Evolutionary conservation across 1,284 basidiomycete genomes (phyloP).

Genomic region (Microbotryum lychnidis-dioicae): DNA sequence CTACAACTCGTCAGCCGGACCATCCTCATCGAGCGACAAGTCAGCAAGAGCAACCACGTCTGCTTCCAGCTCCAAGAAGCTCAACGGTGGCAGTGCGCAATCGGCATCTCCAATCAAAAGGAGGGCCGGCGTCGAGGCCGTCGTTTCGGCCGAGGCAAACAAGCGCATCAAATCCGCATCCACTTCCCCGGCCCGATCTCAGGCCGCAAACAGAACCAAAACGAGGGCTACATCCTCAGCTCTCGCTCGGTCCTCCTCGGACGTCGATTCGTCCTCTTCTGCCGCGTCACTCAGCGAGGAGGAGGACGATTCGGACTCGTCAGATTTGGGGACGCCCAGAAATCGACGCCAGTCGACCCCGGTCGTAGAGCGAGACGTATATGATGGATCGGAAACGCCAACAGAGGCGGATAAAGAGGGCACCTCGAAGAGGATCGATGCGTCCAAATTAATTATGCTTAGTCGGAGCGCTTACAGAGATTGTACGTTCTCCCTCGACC

Average conservation of each 20-base stretch:
- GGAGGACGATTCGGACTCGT: background rate
- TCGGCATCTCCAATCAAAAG: too few relatives aligned
- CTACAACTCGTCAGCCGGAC: too few relatives aligned
- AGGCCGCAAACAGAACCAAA: too few relatives aligned
- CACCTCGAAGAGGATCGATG: background rate
- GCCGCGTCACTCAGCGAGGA: background rate
- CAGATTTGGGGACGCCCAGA: conserved; percentile 5
- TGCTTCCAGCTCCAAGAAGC: too few relatives aligned
- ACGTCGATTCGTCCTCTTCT: background rate
- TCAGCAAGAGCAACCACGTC: too few relatives aligned
- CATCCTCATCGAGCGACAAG: too few relatives aligned
- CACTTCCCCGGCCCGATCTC: too few relatives aligned
- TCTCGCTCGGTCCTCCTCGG: background rate
- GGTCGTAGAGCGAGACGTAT: conserved; percentile 9
- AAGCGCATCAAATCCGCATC: too few relatives aligned
- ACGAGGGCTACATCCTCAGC: background rate
- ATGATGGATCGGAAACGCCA: background rate
- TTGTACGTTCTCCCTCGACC: conserved; percentile 9
- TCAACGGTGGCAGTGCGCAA: too few relatives aligned
- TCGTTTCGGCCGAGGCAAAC: too few relatives aligned
- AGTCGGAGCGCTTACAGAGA: conserved; percentile 14
- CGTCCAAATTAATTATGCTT: conserved; percentile 10
- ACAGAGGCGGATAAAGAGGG: background rate
- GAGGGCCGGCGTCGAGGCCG: too few relatives aligned
- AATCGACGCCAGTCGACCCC: conserved; percentile 4